phyloP scores from a whole-genome alignment of 2,329 filamentous ascomycete species.

The Talaromyces atroroseus region DNA sequence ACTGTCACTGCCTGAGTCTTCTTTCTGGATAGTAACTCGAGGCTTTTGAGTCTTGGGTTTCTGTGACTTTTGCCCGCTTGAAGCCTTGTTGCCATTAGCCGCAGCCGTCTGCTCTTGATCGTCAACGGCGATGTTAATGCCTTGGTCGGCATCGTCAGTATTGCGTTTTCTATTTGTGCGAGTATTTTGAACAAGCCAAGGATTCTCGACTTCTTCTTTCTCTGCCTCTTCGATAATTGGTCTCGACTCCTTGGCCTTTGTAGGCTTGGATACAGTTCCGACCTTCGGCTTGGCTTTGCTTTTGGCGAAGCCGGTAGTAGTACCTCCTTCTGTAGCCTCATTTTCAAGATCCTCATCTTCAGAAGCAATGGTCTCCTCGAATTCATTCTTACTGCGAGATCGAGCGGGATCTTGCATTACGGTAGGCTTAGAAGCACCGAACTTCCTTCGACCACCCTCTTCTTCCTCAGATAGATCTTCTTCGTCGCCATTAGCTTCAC shows the following conservation, averaged over 20 bases:
- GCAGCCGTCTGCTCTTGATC: constrained; percentile 15
- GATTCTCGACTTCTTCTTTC: constrained; percentile 30
- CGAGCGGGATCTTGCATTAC: constrained; percentile 25
- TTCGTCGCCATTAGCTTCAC: constrained; percentile 61
- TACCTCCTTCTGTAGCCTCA: not conserved
- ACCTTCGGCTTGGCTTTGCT: not conserved
- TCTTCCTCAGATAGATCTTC: constrained; percentile 45
- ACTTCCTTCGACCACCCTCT: constrained; percentile 59
- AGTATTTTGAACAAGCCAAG: constrained; percentile 33
- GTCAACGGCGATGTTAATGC: constrained; percentile 9
- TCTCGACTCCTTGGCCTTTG: not conserved
- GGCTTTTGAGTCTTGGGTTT: not conserved
- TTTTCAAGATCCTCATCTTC: constrained; percentile 35
- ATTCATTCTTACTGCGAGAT: constrained; percentile 46
- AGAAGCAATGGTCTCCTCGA: constrained; percentile 55
- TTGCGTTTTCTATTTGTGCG: constrained; percentile 33
- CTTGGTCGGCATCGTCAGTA: constrained; percentile 21
- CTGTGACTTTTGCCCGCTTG: constrained; percentile 12
- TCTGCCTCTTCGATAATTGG: constrained; percentile 13
- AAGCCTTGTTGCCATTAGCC: constrained; percentile 19
- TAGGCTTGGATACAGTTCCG: not conserved
- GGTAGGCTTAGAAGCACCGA: constrained; percentile 30
- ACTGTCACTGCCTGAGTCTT: constrained; percentile 38
- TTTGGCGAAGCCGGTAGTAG: not conserved
- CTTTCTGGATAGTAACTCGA: constrained; percentile 23